phyloP scores from a whole-genome alignment of 129 eudicot species.

The Lactuca sativa region DNA sequence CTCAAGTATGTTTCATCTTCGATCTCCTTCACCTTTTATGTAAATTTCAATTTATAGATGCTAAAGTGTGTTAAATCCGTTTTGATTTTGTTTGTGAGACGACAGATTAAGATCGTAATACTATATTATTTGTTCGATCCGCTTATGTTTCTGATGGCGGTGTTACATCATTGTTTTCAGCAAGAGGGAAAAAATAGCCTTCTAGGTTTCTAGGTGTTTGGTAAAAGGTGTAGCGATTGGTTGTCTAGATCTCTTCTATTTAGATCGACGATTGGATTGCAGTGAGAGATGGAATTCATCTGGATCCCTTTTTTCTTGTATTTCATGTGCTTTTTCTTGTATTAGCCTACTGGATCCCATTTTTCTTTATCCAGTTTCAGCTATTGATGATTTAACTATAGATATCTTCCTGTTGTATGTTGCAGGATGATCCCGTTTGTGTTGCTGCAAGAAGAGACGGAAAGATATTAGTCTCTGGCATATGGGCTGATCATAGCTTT shows the following conservation, averaged over 20 bases:
- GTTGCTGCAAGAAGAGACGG: slow-evolving; percentile 73
- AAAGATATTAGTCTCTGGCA: slow-evolving; percentile 53
- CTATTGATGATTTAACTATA: not conserved
- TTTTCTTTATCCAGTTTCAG: not conserved
- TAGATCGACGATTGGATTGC: not conserved
- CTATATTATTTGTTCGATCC: slow-evolving; percentile 12
- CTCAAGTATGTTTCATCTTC: slow-evolving; percentile 51
- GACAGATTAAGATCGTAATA: slow-evolving; percentile 4
- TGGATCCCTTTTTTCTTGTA: not conserved
- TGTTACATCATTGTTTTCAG: not conserved
- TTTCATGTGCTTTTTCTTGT: slow-evolving; percentile 5
- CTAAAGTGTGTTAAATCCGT: slow-evolving; percentile 1
- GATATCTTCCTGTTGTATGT: not conserved
- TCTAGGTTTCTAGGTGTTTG: not conserved
- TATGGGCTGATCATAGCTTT: slow-evolving; percentile 78
- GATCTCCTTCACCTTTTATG: slow-evolving; percentile 1
- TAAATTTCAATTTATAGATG: not conserved
- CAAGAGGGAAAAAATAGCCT: not conserved
- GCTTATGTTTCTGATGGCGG: not conserved
- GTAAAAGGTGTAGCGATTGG: slow-evolving; percentile 9
- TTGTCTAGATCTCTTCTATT: slow-evolving; percentile 6
- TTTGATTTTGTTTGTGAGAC: not conserved
- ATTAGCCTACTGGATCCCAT: not conserved
- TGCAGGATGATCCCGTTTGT: slow-evolving; percentile 85
- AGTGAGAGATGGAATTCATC: slow-evolving; percentile 4